Conservation (phyloP, 202 grass and related monocot species). For the Setaria viridis region DNA sequence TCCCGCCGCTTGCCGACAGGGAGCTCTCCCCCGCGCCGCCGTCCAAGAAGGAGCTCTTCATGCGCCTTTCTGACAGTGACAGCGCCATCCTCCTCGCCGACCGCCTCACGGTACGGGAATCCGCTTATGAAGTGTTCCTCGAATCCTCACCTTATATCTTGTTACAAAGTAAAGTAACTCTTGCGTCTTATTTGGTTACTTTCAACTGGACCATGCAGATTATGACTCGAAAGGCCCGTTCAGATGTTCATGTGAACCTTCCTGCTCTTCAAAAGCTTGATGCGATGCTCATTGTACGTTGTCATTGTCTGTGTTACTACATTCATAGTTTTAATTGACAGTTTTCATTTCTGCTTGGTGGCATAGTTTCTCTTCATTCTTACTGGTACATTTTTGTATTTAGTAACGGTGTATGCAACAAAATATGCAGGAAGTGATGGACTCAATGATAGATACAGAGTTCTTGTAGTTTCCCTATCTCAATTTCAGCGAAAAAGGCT, state of each 20-base stretch:
- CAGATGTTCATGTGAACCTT: constrained; percentile 95
- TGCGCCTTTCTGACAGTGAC: constrained; percentile 52
- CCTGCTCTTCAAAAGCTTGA: constrained; percentile 98
- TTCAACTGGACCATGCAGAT: constrained; percentile 59
- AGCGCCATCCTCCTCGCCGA: constrained; percentile 44
- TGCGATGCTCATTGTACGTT: constrained; percentile 92
- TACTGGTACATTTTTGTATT: too few species aligned
- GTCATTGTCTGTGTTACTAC: not conserved
- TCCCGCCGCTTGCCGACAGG: constrained; percentile 27
- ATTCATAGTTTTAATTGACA: too few species aligned
- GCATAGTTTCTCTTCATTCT: too few species aligned
- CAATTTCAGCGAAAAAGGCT: constrained; percentile 71
- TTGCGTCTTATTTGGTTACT: not conserved
- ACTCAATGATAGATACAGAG: constrained; percentile 84
- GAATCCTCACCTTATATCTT: not conserved
- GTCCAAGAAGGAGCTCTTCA: constrained; percentile 73
- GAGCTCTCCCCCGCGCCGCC: not conserved
- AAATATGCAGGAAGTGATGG: constrained; percentile 80
- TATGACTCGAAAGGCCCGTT: constrained; percentile 94
- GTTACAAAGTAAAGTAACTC: not conserved
- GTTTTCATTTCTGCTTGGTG: too few species aligned
- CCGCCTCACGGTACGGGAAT: constrained; percentile 45
- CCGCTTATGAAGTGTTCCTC: not conserved
- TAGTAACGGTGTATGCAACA: constrained; percentile 20
- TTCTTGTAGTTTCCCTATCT: constrained; percentile 93